phyloP scores from a whole-genome alignment of 2,329 filamentous ascomycete genomes.

The Pseudogymnoascus sp. region DNA sequence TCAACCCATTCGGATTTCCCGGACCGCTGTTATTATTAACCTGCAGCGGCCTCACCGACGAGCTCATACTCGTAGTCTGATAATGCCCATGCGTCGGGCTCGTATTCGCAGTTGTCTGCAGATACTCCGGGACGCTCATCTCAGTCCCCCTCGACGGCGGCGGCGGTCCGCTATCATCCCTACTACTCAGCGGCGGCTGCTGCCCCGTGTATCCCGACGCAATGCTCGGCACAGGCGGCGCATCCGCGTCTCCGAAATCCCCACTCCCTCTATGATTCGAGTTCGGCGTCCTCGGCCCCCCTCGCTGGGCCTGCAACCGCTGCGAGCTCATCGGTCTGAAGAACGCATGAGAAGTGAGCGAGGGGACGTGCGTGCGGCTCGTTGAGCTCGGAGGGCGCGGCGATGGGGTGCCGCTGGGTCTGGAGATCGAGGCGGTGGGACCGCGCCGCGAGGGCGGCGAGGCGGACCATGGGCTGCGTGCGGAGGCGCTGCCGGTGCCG shows the following conservation, averaged over 20 bases:
- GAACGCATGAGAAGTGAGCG: conserved; percentile 81
- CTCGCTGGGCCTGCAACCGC: conserved; percentile 82
- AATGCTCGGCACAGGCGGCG: conserved; percentile 32
- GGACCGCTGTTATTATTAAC: conserved; percentile 24
- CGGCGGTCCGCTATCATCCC: conserved; percentile 47
- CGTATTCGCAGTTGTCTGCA: conserved; percentile 52
- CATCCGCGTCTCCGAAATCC: conserved; percentile 38
- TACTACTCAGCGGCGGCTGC: conserved; percentile 24
- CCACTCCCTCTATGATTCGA: conserved; percentile 28
- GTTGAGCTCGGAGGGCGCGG: conserved; percentile 59
- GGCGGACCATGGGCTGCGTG: conserved; percentile 44
- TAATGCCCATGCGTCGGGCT: conserved; percentile 60
- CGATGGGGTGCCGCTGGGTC: background rate
- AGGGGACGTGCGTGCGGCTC: conserved; percentile 82
- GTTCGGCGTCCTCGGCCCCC: conserved; percentile 42
- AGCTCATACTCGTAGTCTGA: conserved; percentile 56
- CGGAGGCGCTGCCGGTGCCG: conserved; percentile 47
- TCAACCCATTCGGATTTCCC: conserved; percentile 36
- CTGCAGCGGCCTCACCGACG: conserved; percentile 68
- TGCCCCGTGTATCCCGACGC: conserved; percentile 49
- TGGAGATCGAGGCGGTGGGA: conserved; percentile 23
- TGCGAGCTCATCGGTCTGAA: conserved; percentile 96
- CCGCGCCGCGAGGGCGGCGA: conserved; percentile 49
- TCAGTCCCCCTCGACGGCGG: conserved; percentile 75
- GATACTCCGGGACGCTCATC: conserved; percentile 60